A percentile compares a stretch with the other conserved stretches of the same genome.
phyloP scores from a whole-genome alignment of 2,329 filamentous ascomycete genomes.

The Cryphonectria japonica region DNA sequence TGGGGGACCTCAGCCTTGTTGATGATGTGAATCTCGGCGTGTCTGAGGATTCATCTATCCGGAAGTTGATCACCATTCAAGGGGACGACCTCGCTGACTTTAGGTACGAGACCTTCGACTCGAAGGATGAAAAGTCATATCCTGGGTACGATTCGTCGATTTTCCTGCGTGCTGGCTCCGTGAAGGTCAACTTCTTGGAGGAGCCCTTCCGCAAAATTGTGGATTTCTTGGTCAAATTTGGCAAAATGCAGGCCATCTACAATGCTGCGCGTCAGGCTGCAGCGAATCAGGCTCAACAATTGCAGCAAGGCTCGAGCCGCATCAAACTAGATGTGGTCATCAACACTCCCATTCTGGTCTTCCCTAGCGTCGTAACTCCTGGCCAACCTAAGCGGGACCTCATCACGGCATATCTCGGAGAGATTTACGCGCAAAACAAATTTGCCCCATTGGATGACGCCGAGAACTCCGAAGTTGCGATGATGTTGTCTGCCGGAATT shows the following conservation, averaged over 20 bases:
- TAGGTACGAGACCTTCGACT: constrained; percentile 93
- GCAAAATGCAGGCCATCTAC: constrained; percentile 99
- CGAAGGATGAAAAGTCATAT: constrained; percentile 69
- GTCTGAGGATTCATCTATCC: constrained; percentile 76
- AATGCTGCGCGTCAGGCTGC: constrained; percentile 95
- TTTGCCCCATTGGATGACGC: constrained; percentile 85
- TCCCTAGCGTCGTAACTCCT: constrained; percentile 76
- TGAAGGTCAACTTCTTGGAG: constrained; percentile 96
- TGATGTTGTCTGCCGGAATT: constrained; percentile 89
- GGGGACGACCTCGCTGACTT: constrained; percentile 96
- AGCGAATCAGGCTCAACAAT: constrained; percentile 87
- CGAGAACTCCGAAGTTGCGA: constrained; percentile 73
- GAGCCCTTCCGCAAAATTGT: constrained; percentile 98
- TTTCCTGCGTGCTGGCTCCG: constrained; percentile 86
- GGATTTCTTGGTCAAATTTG: constrained; percentile 97
- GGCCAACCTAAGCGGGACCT: constrained; percentile 76
- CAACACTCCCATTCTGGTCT: constrained; percentile 94
- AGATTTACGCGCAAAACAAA: constrained; percentile 95
- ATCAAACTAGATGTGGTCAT: constrained; percentile 94
- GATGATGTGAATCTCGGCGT: constrained; percentile 95
- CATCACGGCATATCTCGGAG: constrained; percentile 90
- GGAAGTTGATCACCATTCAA: constrained; percentile 90
- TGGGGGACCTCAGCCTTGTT: constrained; percentile 85
- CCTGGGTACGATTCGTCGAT: constrained; percentile 95
- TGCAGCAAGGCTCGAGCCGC: constrained; percentile 86